Percentiles rank a stretch among this genome's conserved stretches.
phyloP scores from a whole-genome alignment of 148 eudicot genomes.

The Silene latifolia region DNA sequence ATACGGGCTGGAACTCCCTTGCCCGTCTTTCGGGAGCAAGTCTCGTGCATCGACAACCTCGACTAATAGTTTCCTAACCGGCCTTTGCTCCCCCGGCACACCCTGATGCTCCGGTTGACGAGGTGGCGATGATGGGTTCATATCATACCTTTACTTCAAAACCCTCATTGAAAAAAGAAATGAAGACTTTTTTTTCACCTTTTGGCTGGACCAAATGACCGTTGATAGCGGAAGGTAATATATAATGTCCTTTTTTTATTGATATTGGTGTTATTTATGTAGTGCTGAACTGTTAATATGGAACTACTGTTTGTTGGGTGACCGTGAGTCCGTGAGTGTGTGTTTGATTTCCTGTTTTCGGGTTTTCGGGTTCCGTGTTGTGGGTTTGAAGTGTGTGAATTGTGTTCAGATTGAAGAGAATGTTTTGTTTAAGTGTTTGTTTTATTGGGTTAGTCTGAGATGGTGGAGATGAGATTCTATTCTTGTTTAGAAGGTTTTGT shows the following conservation, averaged over 20 bases:
- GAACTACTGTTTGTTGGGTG: conserved; percentile 6
- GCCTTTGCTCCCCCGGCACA: conserved; percentile 23
- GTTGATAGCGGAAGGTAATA: conserved; percentile 35
- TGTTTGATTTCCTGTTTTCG: conserved; percentile 21
- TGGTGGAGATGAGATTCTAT: conserved; percentile 49
- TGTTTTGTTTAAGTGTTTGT: conserved; percentile 8
- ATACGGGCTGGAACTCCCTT: conserved; percentile 87
- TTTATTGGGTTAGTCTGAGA: background rate
- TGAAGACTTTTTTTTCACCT: background rate
- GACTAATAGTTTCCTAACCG: conserved; percentile 48
- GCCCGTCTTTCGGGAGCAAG: conserved; percentile 92
- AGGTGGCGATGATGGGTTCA: conserved; percentile 44
- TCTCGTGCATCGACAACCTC: conserved; percentile 78
- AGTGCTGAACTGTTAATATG: conserved; percentile 2
- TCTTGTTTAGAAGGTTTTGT: conserved; percentile 56
- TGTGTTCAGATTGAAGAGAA: conserved; percentile 27
- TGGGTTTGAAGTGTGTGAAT: conserved; percentile 28
- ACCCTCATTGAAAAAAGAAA: background rate
- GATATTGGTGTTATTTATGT: conserved; percentile 1
- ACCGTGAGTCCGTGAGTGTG: conserved; percentile 1
- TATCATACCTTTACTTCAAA: conserved; percentile 49
- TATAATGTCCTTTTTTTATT: background rate
- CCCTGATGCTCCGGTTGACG: conserved; percentile 29
- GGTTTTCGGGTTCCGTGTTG: conserved; percentile 7
- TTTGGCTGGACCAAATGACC: conserved; percentile 22